A percentile compares a stretch with the other conserved stretches of the same genome.
phyloP scores from a whole-genome alignment of 2,329 filamentous ascomycete genomes.

The Juglanconis juglandina region DNA sequence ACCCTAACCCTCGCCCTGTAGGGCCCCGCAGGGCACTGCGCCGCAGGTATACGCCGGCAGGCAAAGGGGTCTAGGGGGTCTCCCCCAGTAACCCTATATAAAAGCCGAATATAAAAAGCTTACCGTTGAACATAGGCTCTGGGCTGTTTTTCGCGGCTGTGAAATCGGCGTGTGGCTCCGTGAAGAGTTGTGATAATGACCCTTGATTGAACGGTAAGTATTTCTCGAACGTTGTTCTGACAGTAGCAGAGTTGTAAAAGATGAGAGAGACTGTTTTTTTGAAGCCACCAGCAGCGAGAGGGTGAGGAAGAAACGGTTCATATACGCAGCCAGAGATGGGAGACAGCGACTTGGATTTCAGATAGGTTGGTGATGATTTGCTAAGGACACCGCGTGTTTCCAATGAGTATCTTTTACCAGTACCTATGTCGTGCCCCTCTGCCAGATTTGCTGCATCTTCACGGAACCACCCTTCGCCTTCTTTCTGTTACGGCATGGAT shows the following conservation, averaged over 20 bases:
- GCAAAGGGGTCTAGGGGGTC: too few relatives aligned
- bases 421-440: neutral
- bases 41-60: too few relatives aligned
- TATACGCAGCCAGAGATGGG: slow-evolving; percentile 26
- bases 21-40: too few relatives aligned
- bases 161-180: neutral
- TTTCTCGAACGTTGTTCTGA: slow-evolving; percentile 19
- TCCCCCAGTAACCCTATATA: too few relatives aligned
- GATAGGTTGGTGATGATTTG: slow-evolving; percentile 20
- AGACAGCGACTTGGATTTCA: slow-evolving; percentile 15
- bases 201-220: slow-evolving; percentile 3
- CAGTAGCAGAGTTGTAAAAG: slow-evolving; percentile 23
- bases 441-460: neutral
- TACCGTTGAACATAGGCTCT: slow-evolving; percentile 31
- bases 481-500: neutral
- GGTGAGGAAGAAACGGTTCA: slow-evolving; percentile 26
- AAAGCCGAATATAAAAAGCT: too few relatives aligned
- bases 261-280: slow-evolving; percentile 29
- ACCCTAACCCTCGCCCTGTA: too few relatives aligned
- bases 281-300: slow-evolving; percentile 27
- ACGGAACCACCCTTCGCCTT: neutral
- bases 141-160: neutral
- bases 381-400: neutral
- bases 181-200: neutral
- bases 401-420: neutral